Percentiles rank a stretch among this genome's conserved stretches.
phyloP scores from a whole-genome alignment of 495 filamentous ascomycete genomes.

The Cercophora samala region DNA sequence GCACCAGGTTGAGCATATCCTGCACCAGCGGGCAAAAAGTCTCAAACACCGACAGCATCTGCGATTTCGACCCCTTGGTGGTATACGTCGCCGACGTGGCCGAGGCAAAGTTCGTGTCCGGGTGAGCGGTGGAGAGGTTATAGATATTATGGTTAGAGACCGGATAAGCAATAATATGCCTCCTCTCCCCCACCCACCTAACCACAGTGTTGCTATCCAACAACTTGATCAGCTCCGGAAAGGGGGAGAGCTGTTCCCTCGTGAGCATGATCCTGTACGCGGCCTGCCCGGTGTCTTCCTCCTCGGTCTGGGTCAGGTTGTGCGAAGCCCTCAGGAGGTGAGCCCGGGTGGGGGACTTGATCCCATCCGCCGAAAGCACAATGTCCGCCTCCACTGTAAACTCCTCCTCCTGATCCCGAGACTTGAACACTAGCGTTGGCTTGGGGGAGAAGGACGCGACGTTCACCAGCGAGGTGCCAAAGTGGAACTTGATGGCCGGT shows the following conservation, averaged over 20 bases:
- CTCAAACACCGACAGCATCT: constrained; percentile 62
- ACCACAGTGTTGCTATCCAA: constrained; percentile 65
- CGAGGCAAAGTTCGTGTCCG: constrained; percentile 67
- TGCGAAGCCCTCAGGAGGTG: constrained; percentile 52
- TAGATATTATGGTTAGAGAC: constrained; percentile 72
- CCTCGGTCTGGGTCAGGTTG: constrained; percentile 52
- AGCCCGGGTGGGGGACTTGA: constrained; percentile 63
- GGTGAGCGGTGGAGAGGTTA: constrained; percentile 74
- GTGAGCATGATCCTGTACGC: constrained; percentile 84
- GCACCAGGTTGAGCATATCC: constrained; percentile 72
- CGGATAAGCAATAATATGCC: constrained; percentile 82
- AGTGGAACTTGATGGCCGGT: constrained; percentile 65
- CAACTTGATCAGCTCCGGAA: constrained; percentile 65
- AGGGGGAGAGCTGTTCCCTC: constrained; percentile 60
- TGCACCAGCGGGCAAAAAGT: constrained; percentile 72
- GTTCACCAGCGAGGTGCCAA: constrained; percentile 52
- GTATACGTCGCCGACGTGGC: constrained; percentile 75
- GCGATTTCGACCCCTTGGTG: constrained; percentile 64
- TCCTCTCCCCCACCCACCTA: constrained; percentile 73
- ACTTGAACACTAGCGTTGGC: constrained; percentile 54
- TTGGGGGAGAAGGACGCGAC: constrained; percentile 54
- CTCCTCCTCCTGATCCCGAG: constrained; percentile 51
- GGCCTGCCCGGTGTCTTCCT: constrained; percentile 71
- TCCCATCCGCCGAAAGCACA: constrained; percentile 68
- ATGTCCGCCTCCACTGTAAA: constrained; percentile 62